Percentiles rank a stretch among this genome's conserved stretches.
Evolutionary conservation across 495 filamentous ascomycete genomes (phyloP).

Genomic region (Tricharina praecox): DNA sequence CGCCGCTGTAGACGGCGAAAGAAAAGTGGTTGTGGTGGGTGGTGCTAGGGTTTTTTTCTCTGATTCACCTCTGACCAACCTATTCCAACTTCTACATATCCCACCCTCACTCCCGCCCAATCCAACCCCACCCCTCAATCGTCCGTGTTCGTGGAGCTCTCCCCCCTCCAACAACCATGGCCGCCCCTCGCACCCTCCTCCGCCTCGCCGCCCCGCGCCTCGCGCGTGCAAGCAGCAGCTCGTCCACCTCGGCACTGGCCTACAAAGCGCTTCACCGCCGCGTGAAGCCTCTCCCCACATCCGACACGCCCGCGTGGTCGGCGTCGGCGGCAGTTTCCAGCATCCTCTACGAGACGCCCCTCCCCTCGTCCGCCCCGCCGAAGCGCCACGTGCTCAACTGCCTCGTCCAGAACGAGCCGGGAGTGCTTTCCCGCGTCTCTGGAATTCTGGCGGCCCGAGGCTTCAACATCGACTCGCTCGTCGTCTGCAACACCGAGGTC

Average conservation of each 20-base stretch:
- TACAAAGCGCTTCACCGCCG: conserved; percentile 96
- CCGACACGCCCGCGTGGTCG: conserved; percentile 71
- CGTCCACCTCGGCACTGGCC: conserved; percentile 79
- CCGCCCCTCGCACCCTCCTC: not conserved
- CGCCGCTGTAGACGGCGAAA: too few species aligned
- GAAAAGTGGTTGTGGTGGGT: not conserved
- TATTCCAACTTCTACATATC: too few species aligned
- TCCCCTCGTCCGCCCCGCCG: conserved; percentile 62
- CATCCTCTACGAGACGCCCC: conserved; percentile 95
- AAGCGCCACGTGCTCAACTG: conserved; percentile 95
- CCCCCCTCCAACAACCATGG: conserved; percentile 3
- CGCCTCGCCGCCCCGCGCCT: conserved; percentile 7
- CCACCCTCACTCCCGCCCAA: too few species aligned
- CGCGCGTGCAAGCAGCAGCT: conserved; percentile 30
- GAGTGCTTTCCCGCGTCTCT: conserved; percentile 87
- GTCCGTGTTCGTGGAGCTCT: too few species aligned
- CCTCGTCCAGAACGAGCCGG: conserved; percentile 96
- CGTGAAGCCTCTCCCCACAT: conserved; percentile 59
- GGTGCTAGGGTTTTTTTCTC: not conserved
- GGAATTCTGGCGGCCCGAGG: conserved; percentile 90
- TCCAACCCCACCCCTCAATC: too few species aligned
- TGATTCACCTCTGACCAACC: not conserved
- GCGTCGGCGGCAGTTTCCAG: conserved; percentile 89
- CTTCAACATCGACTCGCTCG: conserved; percentile 97
- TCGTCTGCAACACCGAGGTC: conserved; percentile 97